Base-by-base conservation (phyloP, 768 basidiomycete species). In the Agaricus sinodeliciosus region DNA sequence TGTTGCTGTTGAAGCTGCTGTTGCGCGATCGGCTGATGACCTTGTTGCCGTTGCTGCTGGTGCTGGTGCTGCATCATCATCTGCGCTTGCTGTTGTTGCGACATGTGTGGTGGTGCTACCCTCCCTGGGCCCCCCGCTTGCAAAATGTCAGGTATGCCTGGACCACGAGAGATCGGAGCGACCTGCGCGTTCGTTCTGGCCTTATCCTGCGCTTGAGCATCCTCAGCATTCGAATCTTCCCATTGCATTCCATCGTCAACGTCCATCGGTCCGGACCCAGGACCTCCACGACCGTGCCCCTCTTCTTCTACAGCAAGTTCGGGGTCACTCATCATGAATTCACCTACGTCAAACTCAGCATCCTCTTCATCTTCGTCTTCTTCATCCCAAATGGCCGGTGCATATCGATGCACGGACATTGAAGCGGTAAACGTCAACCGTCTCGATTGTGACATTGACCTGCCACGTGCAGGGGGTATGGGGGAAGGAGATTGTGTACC, bases 221-320 rank as follows among this genome's bases (percentile, higher is more conserved):
- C 73, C 49, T 78, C 80, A 2, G 79, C 82, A 9, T 74, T 77
- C 35, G 73, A 67, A 49, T 91, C 88, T 44, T 93, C 91, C 93
- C 94, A 94, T 55, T 79, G 78, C 81, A 94, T 89, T 2, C 84
- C 87, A 60, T 94, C 92, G 55, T 92, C 90, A 0, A 78, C 80
- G 48, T 87, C 86, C 75, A 85, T 80, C 49, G 66, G 62, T 6
- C 9, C 16, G 9, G 26, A 28, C 19, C 39, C 9, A 60, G 61
- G 57, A 16, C 35, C 18, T 36, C 42, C 25, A 27, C 63, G 61
- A 49, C 72, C 65, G 48, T 69, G 31, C 64, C 60, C 60, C 62
- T 57, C 69, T 45, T 58, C 68, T 63, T 81, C 80, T 34, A 71
- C 75, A n/a, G 31, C 31, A 31, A 31, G 31, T 31, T 79, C 81